Percentiles rank a stretch among this genome's conserved stretches.
Conservation (phyloP, 257 asterid genomes). For the Solanum sejunctum region DNA sequence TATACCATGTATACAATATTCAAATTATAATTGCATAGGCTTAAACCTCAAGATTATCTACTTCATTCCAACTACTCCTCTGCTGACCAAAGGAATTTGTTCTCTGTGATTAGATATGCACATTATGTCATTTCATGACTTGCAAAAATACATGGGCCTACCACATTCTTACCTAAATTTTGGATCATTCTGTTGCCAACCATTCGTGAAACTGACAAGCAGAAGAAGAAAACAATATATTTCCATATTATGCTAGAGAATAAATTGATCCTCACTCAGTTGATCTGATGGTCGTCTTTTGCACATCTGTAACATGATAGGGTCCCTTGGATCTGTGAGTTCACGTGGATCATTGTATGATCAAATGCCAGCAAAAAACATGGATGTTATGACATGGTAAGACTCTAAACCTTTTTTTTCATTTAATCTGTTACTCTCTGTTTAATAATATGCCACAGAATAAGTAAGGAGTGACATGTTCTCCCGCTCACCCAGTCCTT, state of each 20-base stretch:
- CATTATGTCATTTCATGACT: not conserved
- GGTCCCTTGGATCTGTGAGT: constrained; percentile 79
- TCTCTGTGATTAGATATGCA: not conserved
- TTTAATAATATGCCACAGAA: not conserved
- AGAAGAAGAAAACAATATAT: not conserved
- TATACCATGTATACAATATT: not conserved
- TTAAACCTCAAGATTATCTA: not conserved
- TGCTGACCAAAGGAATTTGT: not conserved
- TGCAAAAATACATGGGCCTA: not conserved
- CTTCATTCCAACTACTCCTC: not conserved
- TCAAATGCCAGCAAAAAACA: constrained; percentile 22
- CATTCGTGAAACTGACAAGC: not conserved
- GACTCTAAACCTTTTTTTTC: constrained; percentile 10
- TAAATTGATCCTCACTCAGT: not conserved
- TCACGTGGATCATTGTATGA: constrained; percentile 64
- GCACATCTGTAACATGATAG: constrained; percentile 28
- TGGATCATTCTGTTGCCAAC: not conserved
- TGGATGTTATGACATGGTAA: constrained; percentile 62
- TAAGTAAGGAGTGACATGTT: constrained; percentile 1
- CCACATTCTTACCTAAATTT: not conserved
- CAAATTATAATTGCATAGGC: not conserved
- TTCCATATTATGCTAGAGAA: not conserved
- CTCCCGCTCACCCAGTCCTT: not conserved
- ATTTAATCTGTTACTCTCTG: not conserved
- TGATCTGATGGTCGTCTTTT: not conserved